These are phyloP conservation scores for Austroboletus festivus DNA, from an alignment of 768 basidiomycete species.

Conservation along the genomic window DNA sequence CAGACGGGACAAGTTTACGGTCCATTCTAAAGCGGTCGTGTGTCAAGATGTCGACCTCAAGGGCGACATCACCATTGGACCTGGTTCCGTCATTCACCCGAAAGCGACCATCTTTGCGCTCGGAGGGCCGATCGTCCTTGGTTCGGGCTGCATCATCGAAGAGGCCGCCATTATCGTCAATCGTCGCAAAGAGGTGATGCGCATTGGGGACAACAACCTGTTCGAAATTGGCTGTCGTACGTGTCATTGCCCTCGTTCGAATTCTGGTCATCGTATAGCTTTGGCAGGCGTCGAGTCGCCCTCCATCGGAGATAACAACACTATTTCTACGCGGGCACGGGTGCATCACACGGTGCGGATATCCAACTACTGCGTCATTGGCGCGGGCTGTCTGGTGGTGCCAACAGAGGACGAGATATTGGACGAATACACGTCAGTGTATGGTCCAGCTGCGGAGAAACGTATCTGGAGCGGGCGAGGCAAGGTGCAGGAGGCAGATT, in stretches of 20 bases:
- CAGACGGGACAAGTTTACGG: constrained; percentile 85
- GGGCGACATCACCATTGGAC: constrained; percentile 90
- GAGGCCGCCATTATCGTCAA: constrained; percentile 91
- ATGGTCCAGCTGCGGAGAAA: constrained; percentile 71
- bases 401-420: constrained; percentile 77
- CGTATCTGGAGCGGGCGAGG: constrained; percentile 85
- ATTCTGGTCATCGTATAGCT: no score
- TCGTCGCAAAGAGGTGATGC: constrained; percentile 84
- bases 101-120: constrained; percentile 92
- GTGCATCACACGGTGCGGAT: constrained; percentile 82
- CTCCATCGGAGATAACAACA: constrained; percentile 81
- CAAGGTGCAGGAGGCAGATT: constrained; percentile 75
- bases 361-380: constrained; percentile 77
- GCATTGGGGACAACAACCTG: constrained; percentile 89
- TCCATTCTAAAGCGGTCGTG: constrained; percentile 87
- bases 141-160: constrained; percentile 85
- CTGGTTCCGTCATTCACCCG: constrained; percentile 90
- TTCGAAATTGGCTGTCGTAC: constrained; percentile 92
- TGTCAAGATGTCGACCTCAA: constrained; percentile 93
- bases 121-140: constrained; percentile 87
- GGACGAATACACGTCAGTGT: constrained; percentile 80
- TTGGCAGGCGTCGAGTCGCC: constrained; percentile 81
- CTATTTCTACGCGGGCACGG: constrained; percentile 78
- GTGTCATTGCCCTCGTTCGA: no score
- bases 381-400: constrained; percentile 75